These are phyloP conservation scores for Acephala macrosclerotiorum DNA, from an alignment of 2,329 filamentous ascomycete species.

Conservation along the genomic window DNA sequence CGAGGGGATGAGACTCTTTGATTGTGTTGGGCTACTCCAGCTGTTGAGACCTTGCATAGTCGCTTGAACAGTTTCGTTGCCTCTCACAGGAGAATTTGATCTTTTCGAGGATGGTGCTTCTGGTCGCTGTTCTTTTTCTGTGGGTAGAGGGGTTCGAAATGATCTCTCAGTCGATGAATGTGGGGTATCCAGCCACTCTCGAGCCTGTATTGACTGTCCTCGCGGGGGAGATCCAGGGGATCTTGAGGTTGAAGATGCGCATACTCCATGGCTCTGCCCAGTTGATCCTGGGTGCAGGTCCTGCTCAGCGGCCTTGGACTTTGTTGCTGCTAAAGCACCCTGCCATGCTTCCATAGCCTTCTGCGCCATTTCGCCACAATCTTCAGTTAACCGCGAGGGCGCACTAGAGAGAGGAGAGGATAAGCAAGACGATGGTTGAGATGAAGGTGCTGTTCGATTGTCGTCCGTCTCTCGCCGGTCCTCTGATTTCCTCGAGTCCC, in stretches of 20 bases:
- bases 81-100: neutral
- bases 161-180: neutral
- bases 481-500: neutral
- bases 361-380: slow-evolving; percentile 7
- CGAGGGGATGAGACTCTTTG: neutral
- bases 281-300: neutral
- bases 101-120: neutral
- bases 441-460: neutral
- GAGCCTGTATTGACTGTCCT: neutral
- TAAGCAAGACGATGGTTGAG: neutral
- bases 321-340: neutral
- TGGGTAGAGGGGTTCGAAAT: slow-evolving; percentile 4
- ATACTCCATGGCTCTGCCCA: too few species aligned
- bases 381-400: neutral
- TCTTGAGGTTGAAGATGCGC: neutral
- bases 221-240: neutral
- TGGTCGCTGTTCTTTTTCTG: neutral
- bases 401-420: slow-evolving; percentile 3
- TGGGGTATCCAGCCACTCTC: neutral
- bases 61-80: neutral
- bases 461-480: neutral
- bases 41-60: too few species aligned
- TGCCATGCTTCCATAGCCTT: slow-evolving; percentile 17
- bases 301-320: neutral
- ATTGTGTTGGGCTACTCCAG: neutral